Percentiles rank a stretch among this genome's conserved stretches.
Conservation (phyloP, 306 rosid species). For the Vachellia pachyceras region DNA sequence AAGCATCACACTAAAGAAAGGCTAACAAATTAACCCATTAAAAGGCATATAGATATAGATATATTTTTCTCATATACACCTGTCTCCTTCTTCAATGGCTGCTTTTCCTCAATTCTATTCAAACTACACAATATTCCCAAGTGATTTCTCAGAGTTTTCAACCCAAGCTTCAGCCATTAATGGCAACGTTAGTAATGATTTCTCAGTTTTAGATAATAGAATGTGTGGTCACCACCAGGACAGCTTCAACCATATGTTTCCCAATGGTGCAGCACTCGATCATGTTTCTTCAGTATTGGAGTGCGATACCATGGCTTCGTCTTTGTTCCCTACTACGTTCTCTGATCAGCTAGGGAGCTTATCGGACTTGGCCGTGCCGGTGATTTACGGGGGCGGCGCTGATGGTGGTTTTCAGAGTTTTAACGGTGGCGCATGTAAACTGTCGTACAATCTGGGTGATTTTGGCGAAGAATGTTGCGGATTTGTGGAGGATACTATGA, state of each 20-base stretch:
- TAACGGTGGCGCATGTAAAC: constrained; percentile 27
- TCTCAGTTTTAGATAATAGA: constrained; percentile 22
- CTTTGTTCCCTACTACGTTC: constrained; percentile 15
- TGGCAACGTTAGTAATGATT: constrained; percentile 4
- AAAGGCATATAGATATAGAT: background rate
- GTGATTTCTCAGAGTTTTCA: constrained; percentile 27
- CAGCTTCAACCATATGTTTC: constrained; percentile 20
- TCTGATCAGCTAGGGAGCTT: constrained; percentile 32
- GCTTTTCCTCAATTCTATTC: constrained; percentile 52
- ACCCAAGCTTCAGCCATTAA: background rate
- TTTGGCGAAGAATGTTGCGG: constrained; percentile 36
- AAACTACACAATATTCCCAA: constrained; percentile 38
- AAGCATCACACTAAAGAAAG: background rate
- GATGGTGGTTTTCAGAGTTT: constrained; percentile 33
- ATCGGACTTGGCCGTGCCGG: constrained; percentile 27
- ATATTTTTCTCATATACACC: background rate
- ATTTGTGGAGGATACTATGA: constrained; percentile 36
- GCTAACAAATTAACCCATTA: constrained; percentile 7
- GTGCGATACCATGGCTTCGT: constrained; percentile 33
- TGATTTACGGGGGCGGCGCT: constrained; percentile 18
- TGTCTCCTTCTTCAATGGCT: constrained; percentile 44
- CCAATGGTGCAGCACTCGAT: constrained; percentile 6
- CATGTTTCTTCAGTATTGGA: background rate
- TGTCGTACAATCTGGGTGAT: background rate
- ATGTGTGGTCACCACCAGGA: constrained; percentile 39